Base-by-base conservation (phyloP, 352 stramenopile species). In the Globisporangium perplexum region DNA sequence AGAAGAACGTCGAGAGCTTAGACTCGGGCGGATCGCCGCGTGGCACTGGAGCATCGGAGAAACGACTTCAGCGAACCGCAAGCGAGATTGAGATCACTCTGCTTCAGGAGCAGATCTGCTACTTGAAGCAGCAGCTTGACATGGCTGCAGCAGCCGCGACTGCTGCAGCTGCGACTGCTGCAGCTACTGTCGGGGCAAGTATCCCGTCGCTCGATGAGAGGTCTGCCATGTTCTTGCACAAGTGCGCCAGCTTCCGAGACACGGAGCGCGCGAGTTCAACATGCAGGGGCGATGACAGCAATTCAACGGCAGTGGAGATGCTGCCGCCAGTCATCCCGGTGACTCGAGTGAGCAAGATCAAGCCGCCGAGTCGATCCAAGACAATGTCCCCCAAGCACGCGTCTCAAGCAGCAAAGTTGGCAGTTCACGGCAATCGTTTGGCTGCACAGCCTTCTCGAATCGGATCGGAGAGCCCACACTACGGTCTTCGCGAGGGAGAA, bases 1-100 rank as follows among this genome's bases (percentile, higher is more conserved):
- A 77, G 31, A 84, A 85, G 49, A 88, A 86, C 50, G 49, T 84
- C 8, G 65, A 89, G 49, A 65, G 60, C 7, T 3, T 69, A 7
- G 36, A 36, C 8, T 5, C 28, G 12, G 41, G 31, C 18, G 39
- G 38, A 1, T 64, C 56, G 12, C 53, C 57, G 38, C 47, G 47
- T 41, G 26, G 24, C 18, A 41, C 10, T 2, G 11, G 15, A 18
- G 66, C 44, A 23, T 18, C 33, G 12, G 50, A 42, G 7, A 56
- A 49, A 12, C 17, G 52, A 3, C 8, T 60, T 22, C 42, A 59
- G n/a, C 55, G 48, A 12, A 65, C 62, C 6, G 52, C 71, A 28
- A 76, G 44, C 10, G 60, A 83, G 15, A 47, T 78, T 31, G 71
- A 85, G 57, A 71, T 86, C 50, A 55, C 52, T 26, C 47, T 50